phyloP scores from a whole-genome alignment of 2,329 filamentous ascomycete genomes.

The Boeremia exigua region DNA sequence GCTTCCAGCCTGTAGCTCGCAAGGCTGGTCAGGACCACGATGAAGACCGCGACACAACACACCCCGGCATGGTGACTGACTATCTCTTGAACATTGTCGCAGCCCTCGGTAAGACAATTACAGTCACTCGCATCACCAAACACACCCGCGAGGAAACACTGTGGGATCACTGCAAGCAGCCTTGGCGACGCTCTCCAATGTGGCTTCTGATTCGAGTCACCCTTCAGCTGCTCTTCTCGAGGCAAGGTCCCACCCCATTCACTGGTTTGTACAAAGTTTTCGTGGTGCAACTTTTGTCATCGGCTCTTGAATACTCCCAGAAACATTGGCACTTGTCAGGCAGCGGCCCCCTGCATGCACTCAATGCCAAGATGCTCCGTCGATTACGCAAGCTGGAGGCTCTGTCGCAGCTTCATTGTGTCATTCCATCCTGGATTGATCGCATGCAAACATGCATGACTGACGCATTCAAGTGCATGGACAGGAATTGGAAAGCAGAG shows the following conservation, averaged over 20 bases:
- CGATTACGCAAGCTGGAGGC: slow-evolving; percentile 33
- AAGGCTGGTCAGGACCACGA: slow-evolving; percentile 49
- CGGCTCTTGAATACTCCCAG: slow-evolving; percentile 39
- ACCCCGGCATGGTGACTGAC: slow-evolving; percentile 61
- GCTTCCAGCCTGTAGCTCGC: slow-evolving; percentile 41
- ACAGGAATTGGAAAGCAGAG: slow-evolving; percentile 19
- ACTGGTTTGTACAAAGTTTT: slow-evolving; percentile 56
- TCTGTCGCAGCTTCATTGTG: slow-evolving; percentile 8
- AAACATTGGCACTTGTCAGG: slow-evolving; percentile 7
- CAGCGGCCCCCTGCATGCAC: slow-evolving; percentile 18
- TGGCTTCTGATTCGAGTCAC: slow-evolving; percentile 64
- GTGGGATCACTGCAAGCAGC: slow-evolving; percentile 47
- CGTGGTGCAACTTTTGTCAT: slow-evolving; percentile 58
- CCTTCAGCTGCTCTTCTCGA: slow-evolving; percentile 49
- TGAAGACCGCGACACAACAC: slow-evolving; percentile 57
- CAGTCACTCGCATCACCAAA: slow-evolving; percentile 53
- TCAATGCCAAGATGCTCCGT: slow-evolving; percentile 29
- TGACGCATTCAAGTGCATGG: slow-evolving; percentile 16
- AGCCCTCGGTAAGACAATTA: slow-evolving; percentile 43
- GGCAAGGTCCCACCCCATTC: slow-evolving; percentile 24
- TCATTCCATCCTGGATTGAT: slow-evolving; percentile 10
- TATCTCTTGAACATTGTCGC: slow-evolving; percentile 52
- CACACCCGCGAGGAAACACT: slow-evolving; percentile 62
- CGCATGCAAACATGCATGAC: slow-evolving; percentile 2
- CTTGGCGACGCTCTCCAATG: slow-evolving; percentile 60